These are phyloP conservation scores for Botrytis deweyae DNA, from an alignment of 2,329 filamentous ascomycete species.

Conservation along the genomic window DNA sequence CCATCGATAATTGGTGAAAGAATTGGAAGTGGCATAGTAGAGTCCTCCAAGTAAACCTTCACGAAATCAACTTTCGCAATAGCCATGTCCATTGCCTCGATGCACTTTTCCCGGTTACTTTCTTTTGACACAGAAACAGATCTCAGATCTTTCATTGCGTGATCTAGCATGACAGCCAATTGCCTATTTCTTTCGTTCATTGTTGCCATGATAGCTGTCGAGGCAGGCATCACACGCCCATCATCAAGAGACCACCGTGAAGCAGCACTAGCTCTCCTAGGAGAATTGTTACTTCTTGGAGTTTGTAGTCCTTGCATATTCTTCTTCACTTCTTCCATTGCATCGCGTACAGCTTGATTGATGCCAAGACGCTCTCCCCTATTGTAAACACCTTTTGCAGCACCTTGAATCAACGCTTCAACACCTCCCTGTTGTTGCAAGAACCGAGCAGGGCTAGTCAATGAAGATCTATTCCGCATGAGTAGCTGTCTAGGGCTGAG, in stretches of 20 bases:
- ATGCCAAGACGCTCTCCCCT: slow-evolving; percentile 74
- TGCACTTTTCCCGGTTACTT: slow-evolving; percentile 43
- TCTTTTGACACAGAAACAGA: slow-evolving; percentile 53
- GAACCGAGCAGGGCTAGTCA: slow-evolving; percentile 39
- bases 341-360: slow-evolving; percentile 77
- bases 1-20: slow-evolving; percentile 4
- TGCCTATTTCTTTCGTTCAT: slow-evolving; percentile 66
- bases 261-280: slow-evolving; percentile 30
- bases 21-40: slow-evolving; percentile 50
- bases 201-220: slow-evolving; percentile 45
- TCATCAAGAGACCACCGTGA: slow-evolving; percentile 39
- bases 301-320: slow-evolving; percentile 70
- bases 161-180: slow-evolving; percentile 66
- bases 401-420: slow-evolving; percentile 72
- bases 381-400: slow-evolving; percentile 72
- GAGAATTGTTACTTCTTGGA: slow-evolving; percentile 44
- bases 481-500: slow-evolving; percentile 30
- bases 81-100: slow-evolving; percentile 57
- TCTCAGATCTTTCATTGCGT: slow-evolving; percentile 63
- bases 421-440: slow-evolving; percentile 56
- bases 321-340: slow-evolving; percentile 74
- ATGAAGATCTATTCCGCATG: slow-evolving; percentile 34
- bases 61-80: slow-evolving; percentile 65
- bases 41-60: slow-evolving; percentile 60
- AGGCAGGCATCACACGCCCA: slow-evolving; percentile 31